Percentiles rank a stretch among this genome's conserved stretches.
Conservation (phyloP, 257 asterid genomes). For the Plantago major region DNA sequence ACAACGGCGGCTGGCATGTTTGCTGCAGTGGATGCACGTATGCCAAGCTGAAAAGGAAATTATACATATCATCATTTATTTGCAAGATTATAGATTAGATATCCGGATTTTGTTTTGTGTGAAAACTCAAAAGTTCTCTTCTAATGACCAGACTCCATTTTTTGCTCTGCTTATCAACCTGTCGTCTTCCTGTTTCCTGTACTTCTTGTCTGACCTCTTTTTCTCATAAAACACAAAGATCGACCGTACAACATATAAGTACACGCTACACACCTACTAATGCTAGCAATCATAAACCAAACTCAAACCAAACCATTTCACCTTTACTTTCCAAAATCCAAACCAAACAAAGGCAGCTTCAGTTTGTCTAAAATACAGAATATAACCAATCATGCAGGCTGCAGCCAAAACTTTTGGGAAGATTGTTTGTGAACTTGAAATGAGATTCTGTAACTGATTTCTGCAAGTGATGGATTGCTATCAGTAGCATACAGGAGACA, state of each 20-base stretch:
- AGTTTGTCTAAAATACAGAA: too few relatives aligned
- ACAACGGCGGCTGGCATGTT: constrained; percentile 42
- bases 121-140: not conserved
- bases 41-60: constrained; percentile 67
- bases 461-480: too few relatives aligned
- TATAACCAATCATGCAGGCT: constrained; percentile 7
- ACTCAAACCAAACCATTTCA: too few relatives aligned
- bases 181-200: too few relatives aligned
- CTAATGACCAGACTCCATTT: too few relatives aligned
- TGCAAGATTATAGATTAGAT: not conserved
- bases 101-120: not conserved
- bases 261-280: too few relatives aligned
- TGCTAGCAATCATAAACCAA: too few relatives aligned
- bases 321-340: too few relatives aligned
- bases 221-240: constrained; percentile 4
- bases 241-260: not conserved
- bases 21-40: constrained; percentile 44
- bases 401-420: constrained; percentile 10
- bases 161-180: too few relatives aligned
- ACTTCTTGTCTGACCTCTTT: not conserved
- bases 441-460: too few relatives aligned
- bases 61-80: constrained; percentile 8
- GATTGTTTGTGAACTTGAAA: not conserved
- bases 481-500: too few relatives aligned
- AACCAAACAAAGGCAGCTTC: too few relatives aligned